Evolutionary conservation across 2,329 filamentous ascomycete species (phyloP).

Genomic region (Teratosphaeria gauchensis): DNA sequence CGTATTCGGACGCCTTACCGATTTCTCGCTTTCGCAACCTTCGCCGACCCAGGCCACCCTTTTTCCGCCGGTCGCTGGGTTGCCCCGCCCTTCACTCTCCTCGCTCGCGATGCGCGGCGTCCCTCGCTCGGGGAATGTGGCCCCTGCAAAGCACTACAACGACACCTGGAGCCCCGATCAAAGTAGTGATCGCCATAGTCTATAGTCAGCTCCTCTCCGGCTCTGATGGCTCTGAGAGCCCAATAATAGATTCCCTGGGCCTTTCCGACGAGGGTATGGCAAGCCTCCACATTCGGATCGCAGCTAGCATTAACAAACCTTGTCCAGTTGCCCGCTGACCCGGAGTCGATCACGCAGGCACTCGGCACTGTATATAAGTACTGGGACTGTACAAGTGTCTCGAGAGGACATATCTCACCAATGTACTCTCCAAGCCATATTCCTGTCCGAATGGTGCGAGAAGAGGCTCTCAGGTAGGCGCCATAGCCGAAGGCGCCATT

Average conservation of each 20-base stretch:
- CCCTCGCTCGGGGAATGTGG: neutral
- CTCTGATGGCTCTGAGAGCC: neutral
- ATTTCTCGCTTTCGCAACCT: no score
- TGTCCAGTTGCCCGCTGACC: neutral
- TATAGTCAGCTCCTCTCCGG: neutral
- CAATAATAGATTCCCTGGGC: neutral
- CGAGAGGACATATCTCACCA: neutral
- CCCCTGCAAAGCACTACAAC: neutral
- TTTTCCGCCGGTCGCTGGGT: no score
- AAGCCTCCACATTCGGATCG: neutral
- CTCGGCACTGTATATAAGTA: neutral
- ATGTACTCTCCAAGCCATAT: neutral
- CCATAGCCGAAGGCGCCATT: neutral
- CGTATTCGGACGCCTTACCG: no score
- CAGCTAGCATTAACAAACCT: neutral
- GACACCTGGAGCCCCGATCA: neutral
- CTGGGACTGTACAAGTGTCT: neutral
- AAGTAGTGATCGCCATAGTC: neutral
- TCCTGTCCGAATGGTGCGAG: neutral
- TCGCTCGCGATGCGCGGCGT: neutral
- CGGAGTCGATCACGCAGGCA: neutral
- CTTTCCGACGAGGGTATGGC: neutral
- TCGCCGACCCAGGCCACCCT: no score
- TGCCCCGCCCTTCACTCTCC: neutral
- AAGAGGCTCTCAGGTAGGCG: neutral